A percentile compares a stretch with the other conserved stretches of the same genome.
These are phyloP conservation scores for Pseudogymnoascus pannorum DNA, from an alignment of 2,329 filamentous ascomycete species.

Conservation along the genomic window DNA sequence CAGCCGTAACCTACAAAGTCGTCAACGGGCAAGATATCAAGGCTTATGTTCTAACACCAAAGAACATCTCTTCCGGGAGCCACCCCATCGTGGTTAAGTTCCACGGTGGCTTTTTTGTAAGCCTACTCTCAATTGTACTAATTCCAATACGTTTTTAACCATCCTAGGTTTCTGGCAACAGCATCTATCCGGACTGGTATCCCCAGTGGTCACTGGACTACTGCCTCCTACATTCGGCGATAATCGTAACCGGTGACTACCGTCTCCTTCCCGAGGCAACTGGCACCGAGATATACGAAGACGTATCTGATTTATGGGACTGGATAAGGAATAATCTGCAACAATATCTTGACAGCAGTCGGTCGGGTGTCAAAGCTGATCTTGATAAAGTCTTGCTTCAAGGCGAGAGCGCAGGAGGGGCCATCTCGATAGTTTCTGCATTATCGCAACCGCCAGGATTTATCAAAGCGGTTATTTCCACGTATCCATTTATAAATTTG, in stretches of 20 bases:
- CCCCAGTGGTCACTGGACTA: constrained; percentile 33
- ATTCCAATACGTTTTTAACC: neutral
- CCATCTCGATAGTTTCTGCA: constrained; percentile 11
- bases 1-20: constrained; percentile 18
- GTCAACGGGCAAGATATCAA: constrained; percentile 19
- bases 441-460: constrained; percentile 14
- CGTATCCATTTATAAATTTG: constrained; percentile 17
- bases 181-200: constrained; percentile 23
- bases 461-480: constrained; percentile 17
- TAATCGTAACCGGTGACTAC: constrained; percentile 42
- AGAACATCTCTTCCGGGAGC: constrained; percentile 12
- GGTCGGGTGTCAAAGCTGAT: constrained; percentile 15
- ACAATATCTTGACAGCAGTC: constrained; percentile 13
- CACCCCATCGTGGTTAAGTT: constrained; percentile 18
- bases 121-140: neutral
- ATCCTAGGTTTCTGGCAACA: constrained; percentile 12
- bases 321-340: constrained; percentile 33
- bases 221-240: constrained; percentile 33
- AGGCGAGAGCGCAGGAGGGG: constrained; percentile 18
- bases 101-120: constrained; percentile 20
- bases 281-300: constrained; percentile 39
- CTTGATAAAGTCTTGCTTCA: constrained; percentile 13
- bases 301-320: constrained; percentile 41
- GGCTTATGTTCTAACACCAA: constrained; percentile 19
- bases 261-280: constrained; percentile 43